These are phyloP conservation scores for Pilaira anomala DNA, from an alignment of 192 early-diverging fungal genomes.

Conservation along the genomic window DNA sequence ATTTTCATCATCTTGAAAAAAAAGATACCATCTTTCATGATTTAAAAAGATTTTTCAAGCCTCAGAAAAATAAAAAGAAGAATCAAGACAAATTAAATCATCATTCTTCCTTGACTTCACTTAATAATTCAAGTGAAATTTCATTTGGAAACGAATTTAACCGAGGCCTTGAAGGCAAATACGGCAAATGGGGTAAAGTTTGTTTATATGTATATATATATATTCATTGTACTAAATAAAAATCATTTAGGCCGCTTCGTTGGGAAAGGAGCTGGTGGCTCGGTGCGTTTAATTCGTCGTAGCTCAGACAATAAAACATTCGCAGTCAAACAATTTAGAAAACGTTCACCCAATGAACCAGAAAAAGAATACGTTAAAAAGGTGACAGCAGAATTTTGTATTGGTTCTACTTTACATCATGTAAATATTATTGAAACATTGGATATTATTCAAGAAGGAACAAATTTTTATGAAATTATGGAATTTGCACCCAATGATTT, in stretches of 20 bases:
- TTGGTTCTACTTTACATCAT: slow-evolving; percentile 76
- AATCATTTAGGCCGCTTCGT: slow-evolving; percentile 38
- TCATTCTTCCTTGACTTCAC: background rate
- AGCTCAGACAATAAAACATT: slow-evolving; percentile 60
- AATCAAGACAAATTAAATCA: background rate
- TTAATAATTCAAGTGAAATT: slow-evolving; percentile 22
- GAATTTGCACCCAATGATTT: slow-evolving; percentile 95
- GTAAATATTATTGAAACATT: slow-evolving; percentile 77
- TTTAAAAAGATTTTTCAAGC: slow-evolving; percentile 49
- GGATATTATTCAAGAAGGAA: slow-evolving; percentile 71
- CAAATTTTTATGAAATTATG: slow-evolving; percentile 74
- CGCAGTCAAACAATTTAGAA: slow-evolving; percentile 84
- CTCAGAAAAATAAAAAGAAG: slow-evolving; percentile 23
- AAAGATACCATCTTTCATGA: slow-evolving; percentile 45
- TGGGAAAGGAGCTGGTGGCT: slow-evolving; percentile 73
- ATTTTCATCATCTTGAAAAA: slow-evolving; percentile 39
- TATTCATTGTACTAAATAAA: background rate
- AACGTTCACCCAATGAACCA: slow-evolving; percentile 58
- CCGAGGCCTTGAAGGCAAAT: slow-evolving; percentile 33
- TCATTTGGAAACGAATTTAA: slow-evolving; percentile 39
- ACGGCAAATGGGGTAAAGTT: slow-evolving; percentile 41
- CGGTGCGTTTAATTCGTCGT: slow-evolving; percentile 65
- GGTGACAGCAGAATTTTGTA: slow-evolving; percentile 83
- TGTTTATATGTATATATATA: background rate
- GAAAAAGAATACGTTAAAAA: slow-evolving; percentile 80